These are phyloP conservation scores for Xylaria telfairii DNA, from an alignment of 495 filamentous ascomycete genomes.

Conservation along the genomic window DNA sequence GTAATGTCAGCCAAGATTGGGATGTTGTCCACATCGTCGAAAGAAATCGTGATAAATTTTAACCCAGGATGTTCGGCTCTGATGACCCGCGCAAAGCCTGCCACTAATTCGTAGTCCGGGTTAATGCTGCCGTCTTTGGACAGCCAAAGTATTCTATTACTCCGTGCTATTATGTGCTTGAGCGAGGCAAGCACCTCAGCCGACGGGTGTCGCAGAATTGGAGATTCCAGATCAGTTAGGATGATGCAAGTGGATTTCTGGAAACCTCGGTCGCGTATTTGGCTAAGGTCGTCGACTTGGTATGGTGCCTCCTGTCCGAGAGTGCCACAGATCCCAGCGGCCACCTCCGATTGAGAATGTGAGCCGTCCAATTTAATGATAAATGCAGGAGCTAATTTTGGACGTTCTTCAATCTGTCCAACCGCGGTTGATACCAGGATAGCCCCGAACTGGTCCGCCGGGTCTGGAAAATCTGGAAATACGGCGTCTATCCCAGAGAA, in stretches of 20 bases:
- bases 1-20: background rate
- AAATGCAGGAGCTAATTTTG: background rate
- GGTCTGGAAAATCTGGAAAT: slow-evolving; percentile 25
- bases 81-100: slow-evolving; percentile 19
- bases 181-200: slow-evolving; percentile 14
- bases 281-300: background rate
- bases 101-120: slow-evolving; percentile 43
- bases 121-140: slow-evolving; percentile 26
- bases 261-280: slow-evolving; percentile 4
- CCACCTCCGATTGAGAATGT: background rate
- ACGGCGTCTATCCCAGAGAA: slow-evolving; percentile 53
- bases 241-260: slow-evolving; percentile 22
- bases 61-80: slow-evolving; percentile 30
- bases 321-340: background rate
- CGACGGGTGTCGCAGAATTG: slow-evolving; percentile 9
- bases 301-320: background rate
- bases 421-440: slow-evolving; percentile 15
- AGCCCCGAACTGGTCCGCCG: slow-evolving; percentile 16
- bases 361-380: background rate
- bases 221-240: slow-evolving; percentile 19
- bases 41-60: slow-evolving; percentile 23
- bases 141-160: slow-evolving; percentile 42
- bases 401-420: background rate
- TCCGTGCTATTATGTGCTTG: slow-evolving; percentile 23
- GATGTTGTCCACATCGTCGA: slow-evolving; percentile 17